Conservation (phyloP, 2,329 filamentous ascomycete genomes). For the Sclerotinia borealis region DNA sequence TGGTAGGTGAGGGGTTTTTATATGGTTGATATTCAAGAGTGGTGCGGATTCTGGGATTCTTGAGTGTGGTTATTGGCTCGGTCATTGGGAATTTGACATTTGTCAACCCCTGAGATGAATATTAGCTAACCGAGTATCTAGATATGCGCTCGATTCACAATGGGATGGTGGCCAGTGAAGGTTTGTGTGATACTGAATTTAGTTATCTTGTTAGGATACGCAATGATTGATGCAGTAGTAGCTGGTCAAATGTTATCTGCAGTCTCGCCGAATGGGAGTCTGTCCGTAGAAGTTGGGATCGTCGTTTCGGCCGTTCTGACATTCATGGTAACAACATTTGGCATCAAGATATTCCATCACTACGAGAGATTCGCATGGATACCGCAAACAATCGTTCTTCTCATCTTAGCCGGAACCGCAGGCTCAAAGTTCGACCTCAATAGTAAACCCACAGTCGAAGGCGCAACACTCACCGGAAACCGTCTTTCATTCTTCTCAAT, state of each 20-base stretch:
- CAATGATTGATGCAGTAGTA: conserved; percentile 58
- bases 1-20: conserved; percentile 38
- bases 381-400: conserved; percentile 54
- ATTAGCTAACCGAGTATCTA: conserved; percentile 10
- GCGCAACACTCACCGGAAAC: conserved; percentile 46
- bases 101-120: neutral
- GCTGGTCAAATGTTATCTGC: conserved; percentile 64
- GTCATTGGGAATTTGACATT: neutral
- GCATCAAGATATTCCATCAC: conserved; percentile 60
- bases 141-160: conserved; percentile 50
- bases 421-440: conserved; percentile 54
- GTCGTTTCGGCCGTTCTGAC: conserved; percentile 57
- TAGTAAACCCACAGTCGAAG: conserved; percentile 38
- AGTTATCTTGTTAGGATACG: conserved; percentile 56
- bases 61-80: neutral
- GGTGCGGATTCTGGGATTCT: neutral
- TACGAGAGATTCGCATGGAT: conserved; percentile 65
- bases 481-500: conserved; percentile 65
- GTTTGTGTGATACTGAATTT: conserved; percentile 57
- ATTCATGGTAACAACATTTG: conserved; percentile 60
- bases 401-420: conserved; percentile 56
- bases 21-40: neutral
- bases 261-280: conserved; percentile 49
- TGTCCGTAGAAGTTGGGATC: conserved; percentile 62
- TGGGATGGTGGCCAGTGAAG: conserved; percentile 62